A percentile compares a stretch with the other conserved stretches of the same genome.
These are phyloP conservation scores for Zymoseptoria pseudotritici DNA, from an alignment of 2,329 filamentous ascomycete genomes.

Conservation along the genomic window DNA sequence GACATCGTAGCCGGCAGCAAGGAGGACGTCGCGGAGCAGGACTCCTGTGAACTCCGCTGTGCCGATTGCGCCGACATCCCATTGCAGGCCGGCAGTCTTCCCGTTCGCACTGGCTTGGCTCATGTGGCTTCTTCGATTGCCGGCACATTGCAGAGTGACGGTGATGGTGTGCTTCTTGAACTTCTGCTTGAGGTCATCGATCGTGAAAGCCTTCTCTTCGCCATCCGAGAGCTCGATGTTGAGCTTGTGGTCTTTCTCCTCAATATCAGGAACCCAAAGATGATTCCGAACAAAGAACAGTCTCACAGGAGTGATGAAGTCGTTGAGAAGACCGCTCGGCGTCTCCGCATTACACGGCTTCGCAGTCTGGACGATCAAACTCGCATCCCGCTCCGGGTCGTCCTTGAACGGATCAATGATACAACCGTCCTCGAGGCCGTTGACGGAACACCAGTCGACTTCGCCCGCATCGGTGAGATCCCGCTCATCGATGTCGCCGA, in stretches of 20 bases:
- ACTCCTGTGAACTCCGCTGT: conserved; percentile 55
- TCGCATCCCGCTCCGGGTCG: conserved; percentile 47
- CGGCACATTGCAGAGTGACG: conserved; percentile 53
- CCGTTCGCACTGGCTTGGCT: conserved; percentile 35
- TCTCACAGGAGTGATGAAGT: conserved; percentile 49
- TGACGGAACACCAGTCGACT: conserved; percentile 12
- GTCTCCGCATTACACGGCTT: conserved; percentile 58
- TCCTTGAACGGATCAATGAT: conserved; percentile 55
- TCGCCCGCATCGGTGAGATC: conserved; percentile 53
- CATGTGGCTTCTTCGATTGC: conserved; percentile 51
- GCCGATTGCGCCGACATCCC: conserved; percentile 53
- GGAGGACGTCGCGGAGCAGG: conserved; percentile 48
- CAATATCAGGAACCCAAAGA: conserved; percentile 53
- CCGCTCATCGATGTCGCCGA: conserved; percentile 52
- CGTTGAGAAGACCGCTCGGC: conserved; percentile 42
- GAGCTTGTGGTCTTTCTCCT: conserved; percentile 40
- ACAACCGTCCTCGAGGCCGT: conserved; percentile 1
- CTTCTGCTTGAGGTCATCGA: conserved; percentile 46
- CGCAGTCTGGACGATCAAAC: conserved; percentile 45
- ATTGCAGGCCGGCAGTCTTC: conserved; percentile 51
- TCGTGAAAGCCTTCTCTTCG: conserved; percentile 45
- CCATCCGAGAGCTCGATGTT: conserved; percentile 52
- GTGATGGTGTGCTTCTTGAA: conserved; percentile 48
- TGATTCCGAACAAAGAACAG: conserved; percentile 57
- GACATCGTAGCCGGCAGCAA: conserved; percentile 47